A percentile compares a stretch with the other conserved stretches of the same genome.
Evolutionary conservation across 2,329 filamentous ascomycete species (phyloP).

Genomic region (Neopestalotiopsis clavispora): DNA sequence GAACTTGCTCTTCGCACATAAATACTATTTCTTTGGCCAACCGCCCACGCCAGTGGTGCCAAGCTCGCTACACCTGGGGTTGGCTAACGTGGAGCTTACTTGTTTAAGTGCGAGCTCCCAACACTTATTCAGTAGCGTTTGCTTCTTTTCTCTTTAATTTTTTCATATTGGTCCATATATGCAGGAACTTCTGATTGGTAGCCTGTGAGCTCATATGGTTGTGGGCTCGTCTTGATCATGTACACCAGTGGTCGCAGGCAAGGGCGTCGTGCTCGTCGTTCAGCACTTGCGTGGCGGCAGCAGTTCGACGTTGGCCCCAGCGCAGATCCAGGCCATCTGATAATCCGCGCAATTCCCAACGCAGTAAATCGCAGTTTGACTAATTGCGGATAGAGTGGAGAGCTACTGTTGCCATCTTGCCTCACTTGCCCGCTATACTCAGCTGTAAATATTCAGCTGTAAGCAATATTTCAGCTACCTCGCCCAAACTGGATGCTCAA

Average conservation of each 20-base stretch:
- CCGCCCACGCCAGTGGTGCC: no score
- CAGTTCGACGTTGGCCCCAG: not conserved
- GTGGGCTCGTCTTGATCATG: no score
- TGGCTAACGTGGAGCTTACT: no score
- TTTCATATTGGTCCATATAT: no score
- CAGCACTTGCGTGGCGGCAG: not conserved
- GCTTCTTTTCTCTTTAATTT: no score
- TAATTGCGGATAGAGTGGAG: not conserved
- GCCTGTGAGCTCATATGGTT: no score
- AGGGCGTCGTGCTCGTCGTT: not conserved
- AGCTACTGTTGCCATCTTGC: not conserved
- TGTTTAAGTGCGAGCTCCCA: no score
- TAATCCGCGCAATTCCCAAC: not conserved
- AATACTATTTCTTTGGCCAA: accelerated
- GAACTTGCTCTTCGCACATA: no score
- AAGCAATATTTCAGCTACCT: not conserved
- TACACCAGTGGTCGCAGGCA: not conserved
- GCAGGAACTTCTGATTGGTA: no score
- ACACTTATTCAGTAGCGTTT: no score
- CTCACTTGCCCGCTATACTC: not conserved
- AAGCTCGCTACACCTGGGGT: no score
- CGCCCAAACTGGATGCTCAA: not conserved
- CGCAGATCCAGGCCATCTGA: not conserved
- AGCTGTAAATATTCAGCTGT: not conserved
- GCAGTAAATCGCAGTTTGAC: not conserved